Percentiles rank a stretch among this genome's conserved stretches.
phyloP scores from a whole-genome alignment of 2,329 filamentous ascomycete species.

The Penicillium sp. region DNA sequence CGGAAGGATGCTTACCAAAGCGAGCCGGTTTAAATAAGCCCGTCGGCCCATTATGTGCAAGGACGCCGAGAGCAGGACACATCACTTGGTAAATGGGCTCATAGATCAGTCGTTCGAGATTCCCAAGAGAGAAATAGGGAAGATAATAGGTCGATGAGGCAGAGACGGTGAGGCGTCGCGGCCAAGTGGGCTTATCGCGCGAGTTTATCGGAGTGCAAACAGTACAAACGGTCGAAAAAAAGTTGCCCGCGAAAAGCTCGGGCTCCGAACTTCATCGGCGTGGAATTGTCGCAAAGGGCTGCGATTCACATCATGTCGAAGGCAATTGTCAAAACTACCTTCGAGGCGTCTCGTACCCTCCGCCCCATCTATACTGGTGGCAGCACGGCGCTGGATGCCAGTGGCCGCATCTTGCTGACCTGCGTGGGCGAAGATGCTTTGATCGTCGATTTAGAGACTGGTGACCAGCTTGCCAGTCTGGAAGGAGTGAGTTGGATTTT shows the following conservation, averaged over 20 bases:
- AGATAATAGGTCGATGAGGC: background rate
- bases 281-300: constrained; percentile 13
- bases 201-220: constrained; percentile 32
- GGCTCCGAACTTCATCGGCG: constrained; percentile 17
- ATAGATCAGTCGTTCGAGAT: background rate
- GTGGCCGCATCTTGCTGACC: constrained; percentile 78
- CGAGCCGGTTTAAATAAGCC: constrained; percentile 46
- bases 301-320: constrained; percentile 45
- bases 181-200: constrained; percentile 22
- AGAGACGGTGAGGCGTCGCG: background rate
- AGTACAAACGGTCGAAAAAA: constrained; percentile 38
- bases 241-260: constrained; percentile 30
- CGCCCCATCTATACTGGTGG: constrained; percentile 94
- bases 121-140: background rate
- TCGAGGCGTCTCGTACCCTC: constrained; percentile 77
- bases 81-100: background rate
- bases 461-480: constrained; percentile 76
- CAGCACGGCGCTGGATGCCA: constrained; percentile 76
- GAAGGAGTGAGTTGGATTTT: constrained; percentile 66
- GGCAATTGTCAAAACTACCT: constrained; percentile 74
- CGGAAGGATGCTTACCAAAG: constrained; percentile 40
- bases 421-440: constrained; percentile 90
- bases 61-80: background rate
- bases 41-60: constrained; percentile 40
- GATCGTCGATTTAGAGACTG: constrained; percentile 79